phyloP scores from a whole-genome alignment of 176 grass and related monocot species.

The Avena atlantica region DNA sequence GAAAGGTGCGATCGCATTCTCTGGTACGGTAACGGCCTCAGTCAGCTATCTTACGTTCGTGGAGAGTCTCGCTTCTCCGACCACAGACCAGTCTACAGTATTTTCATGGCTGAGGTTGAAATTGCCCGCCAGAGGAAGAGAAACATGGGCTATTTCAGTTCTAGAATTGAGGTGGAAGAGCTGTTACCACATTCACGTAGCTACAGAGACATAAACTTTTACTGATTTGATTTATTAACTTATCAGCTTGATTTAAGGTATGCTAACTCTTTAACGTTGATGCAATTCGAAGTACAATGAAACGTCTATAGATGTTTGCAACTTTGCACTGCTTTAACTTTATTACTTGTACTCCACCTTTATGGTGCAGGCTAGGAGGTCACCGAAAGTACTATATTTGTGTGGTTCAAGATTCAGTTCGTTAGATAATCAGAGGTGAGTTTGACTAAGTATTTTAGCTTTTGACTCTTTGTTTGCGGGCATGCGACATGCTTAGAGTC shows the following conservation, averaged over 20 bases:
- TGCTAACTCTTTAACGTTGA: neutral
- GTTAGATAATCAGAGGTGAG: slow-evolving; percentile 44
- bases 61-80: slow-evolving; percentile 96
- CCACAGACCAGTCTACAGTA: slow-evolving; percentile 86
- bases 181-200: slow-evolving; percentile 70
- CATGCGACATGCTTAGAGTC: slow-evolving; percentile 41
- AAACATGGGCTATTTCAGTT: slow-evolving; percentile 74
- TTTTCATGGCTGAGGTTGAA: slow-evolving; percentile 91
- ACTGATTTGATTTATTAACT: slow-evolving; percentile 28
- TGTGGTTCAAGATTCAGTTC: slow-evolving; percentile 35
- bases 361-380: slow-evolving; percentile 45
- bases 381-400: slow-evolving; percentile 44
- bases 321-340: neutral
- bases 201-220: slow-evolving; percentile 63
- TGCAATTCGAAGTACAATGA: slow-evolving; percentile 14
- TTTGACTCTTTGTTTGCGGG: slow-evolving; percentile 38
- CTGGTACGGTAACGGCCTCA: slow-evolving; percentile 81
- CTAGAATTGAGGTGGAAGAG: slow-evolving; percentile 93
- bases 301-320: slow-evolving; percentile 16
- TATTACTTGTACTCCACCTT: slow-evolving; percentile 15
- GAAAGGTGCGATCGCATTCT: slow-evolving; percentile 94
- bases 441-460: slow-evolving; percentile 28
- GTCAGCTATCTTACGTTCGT: slow-evolving; percentile 75
- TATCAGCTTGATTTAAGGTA: slow-evolving; percentile 53
- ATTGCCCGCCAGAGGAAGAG: slow-evolving; percentile 65